Conservation (phyloP, 768 basidiomycete species). For the Boletus sp. region DNA sequence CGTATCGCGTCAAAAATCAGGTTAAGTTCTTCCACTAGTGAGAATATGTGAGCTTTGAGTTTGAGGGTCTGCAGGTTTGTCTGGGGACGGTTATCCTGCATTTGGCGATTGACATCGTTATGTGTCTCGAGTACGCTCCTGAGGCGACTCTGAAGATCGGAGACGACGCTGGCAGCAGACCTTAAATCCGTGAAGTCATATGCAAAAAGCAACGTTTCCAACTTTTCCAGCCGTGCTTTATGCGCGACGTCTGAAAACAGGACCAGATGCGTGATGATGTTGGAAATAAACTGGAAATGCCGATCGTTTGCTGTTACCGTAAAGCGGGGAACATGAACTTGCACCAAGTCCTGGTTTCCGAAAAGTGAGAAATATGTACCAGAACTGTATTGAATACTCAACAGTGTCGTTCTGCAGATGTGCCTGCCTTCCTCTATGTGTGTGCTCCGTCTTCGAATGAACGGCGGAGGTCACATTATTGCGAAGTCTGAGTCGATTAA, state of each 20-base stretch:
- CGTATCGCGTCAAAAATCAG: constrained; percentile 85
- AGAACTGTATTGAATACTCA: constrained; percentile 19
- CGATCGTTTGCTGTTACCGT: constrained; percentile 80
- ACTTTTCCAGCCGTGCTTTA: constrained; percentile 68
- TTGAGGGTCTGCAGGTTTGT: constrained; percentile 57
- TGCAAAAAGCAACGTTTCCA: constrained; percentile 80
- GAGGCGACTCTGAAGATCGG: constrained; percentile 69
- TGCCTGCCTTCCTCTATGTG: constrained; percentile 23
- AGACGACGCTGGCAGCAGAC: constrained; percentile 68
- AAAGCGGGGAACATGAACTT: constrained; percentile 79
- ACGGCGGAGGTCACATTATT: constrained; percentile 60
- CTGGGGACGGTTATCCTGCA: constrained; percentile 31
- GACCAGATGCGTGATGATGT: constrained; percentile 80
- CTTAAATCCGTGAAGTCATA: constrained; percentile 82
- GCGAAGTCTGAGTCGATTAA: constrained; percentile 84
- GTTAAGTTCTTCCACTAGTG: constrained; percentile 75
- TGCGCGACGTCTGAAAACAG: constrained; percentile 89
- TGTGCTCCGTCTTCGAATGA: constrained; percentile 38
- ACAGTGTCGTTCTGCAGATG: constrained; percentile 69
- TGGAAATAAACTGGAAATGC: constrained; percentile 82
- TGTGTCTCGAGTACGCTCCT: constrained; percentile 57
- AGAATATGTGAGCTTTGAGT: constrained; percentile 67
- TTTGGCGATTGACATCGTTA: constrained; percentile 38
- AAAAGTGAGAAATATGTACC: constrained; percentile 8
- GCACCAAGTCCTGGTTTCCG: constrained; percentile 65